Base-by-base conservation (phyloP, 2,329 filamentous ascomycete species). In the Geosmithia flava region DNA sequence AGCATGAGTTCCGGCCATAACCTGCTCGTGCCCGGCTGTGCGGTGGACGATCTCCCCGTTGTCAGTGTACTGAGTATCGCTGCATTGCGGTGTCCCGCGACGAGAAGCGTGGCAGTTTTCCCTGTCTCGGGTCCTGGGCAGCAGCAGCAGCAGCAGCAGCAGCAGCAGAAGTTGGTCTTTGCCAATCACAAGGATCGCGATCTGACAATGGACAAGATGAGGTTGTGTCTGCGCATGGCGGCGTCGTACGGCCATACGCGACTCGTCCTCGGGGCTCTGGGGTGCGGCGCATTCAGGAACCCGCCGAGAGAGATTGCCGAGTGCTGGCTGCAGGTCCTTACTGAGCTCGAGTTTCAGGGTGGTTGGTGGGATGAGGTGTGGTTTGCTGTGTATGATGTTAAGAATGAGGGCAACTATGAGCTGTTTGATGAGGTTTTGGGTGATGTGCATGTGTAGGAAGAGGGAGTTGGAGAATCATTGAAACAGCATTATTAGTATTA, bases 201-300 rank as follows among this genome's bases (percentile, higher is more conserved):
- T 0, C 53, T 76, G 40, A 83, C 75, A 55, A 78, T 77, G 60
- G 64, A 71, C 43, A 85, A 84, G 60, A 84, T 86, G 68, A 66
- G 80, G 20, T 58, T 81, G 17, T 69, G 72, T 17, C 61, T 86
- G 47, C 69, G 81, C 4, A 72, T 81, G 49, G 78, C 80, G 2
- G 81, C 72, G n/a, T 58, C 58, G 4, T 67, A 75, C 27, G 69
- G 68, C 1, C 80, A 85, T 55, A 66, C 71, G 20, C 67, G 72
- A 53, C 62, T 87, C 8, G 76, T 87, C 5, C 67, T 88, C 1
- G 83, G 83, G 0, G 82, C 83, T 0, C 58, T 87, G 46, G 83
- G 83, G 0, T 87, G 83, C 54, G 83, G 83, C 3, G 80, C 75
- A 1, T 85, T 84, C 58, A 55, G 54, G 0, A 84, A 86, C 58